Evolutionary conservation across 495 filamentous ascomycete genomes (phyloP).

Genomic region (Acidomyces sp.): DNA sequence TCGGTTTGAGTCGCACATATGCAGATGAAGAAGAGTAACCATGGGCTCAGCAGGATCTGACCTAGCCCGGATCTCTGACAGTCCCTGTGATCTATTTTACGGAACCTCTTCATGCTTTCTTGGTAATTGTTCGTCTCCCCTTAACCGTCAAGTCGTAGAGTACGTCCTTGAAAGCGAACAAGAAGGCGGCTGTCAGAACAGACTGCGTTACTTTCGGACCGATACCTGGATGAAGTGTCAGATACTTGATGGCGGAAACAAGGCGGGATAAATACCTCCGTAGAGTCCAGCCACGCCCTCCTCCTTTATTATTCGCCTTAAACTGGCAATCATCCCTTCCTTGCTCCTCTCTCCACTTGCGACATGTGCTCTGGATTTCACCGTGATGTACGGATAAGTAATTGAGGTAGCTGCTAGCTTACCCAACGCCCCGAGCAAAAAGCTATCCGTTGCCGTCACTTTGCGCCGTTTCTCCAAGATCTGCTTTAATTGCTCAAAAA

Average conservation of each 20-base stretch:
- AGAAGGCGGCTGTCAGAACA: conserved; percentile 86
- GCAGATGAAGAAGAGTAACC: too few species aligned
- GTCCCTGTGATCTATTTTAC: too few species aligned
- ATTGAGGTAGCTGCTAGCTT: conserved; percentile 87
- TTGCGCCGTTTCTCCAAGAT: conserved; percentile 49
- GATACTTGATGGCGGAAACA: not conserved
- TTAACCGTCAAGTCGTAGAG: conserved; percentile 51
- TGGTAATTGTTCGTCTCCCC: conserved; percentile 37
- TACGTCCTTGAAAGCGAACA: conserved; percentile 97
- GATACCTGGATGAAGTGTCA: conserved; percentile 48
- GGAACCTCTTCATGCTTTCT: conserved; percentile 7
- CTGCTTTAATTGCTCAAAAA: conserved; percentile 95
- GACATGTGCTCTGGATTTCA: conserved; percentile 95
- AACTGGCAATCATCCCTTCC: conserved; percentile 52
- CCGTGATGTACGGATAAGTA: conserved; percentile 96
- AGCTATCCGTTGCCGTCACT: conserved; percentile 73
- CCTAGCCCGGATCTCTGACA: too few species aligned
- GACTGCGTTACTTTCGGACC: conserved; percentile 92
- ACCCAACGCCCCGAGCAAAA: conserved; percentile 80
- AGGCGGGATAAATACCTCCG: conserved; percentile 51
- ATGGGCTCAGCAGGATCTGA: too few species aligned
- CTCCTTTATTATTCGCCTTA: conserved; percentile 67
- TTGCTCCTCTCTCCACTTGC: conserved; percentile 52
- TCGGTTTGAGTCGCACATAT: too few species aligned
- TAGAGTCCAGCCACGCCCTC: conserved; percentile 86